phyloP scores from a whole-genome alignment of 2,329 filamentous ascomycete species.

The Ploettnerulaceae sp. region DNA sequence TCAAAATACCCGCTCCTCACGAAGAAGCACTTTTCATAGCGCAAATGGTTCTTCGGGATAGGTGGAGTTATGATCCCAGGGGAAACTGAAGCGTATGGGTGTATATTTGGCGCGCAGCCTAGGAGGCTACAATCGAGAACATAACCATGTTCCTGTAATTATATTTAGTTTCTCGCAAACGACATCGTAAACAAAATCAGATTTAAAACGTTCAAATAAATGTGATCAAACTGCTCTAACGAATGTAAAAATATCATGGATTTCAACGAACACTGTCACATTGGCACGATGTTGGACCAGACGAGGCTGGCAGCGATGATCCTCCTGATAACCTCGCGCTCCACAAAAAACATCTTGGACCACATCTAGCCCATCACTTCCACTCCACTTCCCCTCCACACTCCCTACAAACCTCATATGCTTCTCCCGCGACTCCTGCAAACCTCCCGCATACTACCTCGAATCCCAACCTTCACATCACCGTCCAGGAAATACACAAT shows the following conservation, averaged over 20 bases:
- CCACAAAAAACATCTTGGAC: conserved; percentile 9
- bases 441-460: conserved; percentile 18
- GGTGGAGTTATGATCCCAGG: too few species aligned
- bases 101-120: not conserved
- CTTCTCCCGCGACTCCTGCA: conserved; percentile 19
- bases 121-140: not conserved
- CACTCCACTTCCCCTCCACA: conserved; percentile 4
- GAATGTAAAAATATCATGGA: not conserved
- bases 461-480: conserved; percentile 17
- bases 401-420: conserved; percentile 1
- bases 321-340: conserved; percentile 15
- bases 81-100: too few species aligned
- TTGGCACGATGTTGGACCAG: too few species aligned
- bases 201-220: not conserved
- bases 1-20: conserved; percentile 29
- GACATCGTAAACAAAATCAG: too few species aligned
- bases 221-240: not conserved
- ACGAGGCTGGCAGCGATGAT: not conserved
- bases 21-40: conserved; percentile 17
- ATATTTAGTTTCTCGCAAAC: too few species aligned
- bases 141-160: not conserved
- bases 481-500: conserved; percentile 25
- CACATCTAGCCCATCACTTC: not conserved
- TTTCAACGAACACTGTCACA: not conserved
- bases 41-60: too few species aligned